phyloP scores from a whole-genome alignment of 805 yeast species.

The Kuraishia cidri region DNA sequence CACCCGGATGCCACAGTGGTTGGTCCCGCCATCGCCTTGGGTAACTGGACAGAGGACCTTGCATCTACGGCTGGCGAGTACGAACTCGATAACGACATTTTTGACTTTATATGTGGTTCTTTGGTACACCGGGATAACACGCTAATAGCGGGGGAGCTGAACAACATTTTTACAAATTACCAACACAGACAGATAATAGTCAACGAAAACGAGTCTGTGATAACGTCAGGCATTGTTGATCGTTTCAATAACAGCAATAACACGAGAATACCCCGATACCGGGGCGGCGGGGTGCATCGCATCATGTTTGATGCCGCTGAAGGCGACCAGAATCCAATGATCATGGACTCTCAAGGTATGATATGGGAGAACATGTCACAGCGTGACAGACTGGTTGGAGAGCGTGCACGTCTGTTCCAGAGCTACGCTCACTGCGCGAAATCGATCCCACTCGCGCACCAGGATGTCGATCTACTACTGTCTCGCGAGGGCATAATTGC shows the following conservation, averaged over 20 bases:
- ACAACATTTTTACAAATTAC: constrained; percentile 5
- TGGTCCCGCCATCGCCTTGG: no score
- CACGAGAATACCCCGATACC: background rate
- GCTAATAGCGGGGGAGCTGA: constrained; percentile 5
- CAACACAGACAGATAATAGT: constrained; percentile 7
- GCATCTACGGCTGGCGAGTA: constrained; percentile 7
- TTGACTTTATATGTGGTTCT: constrained; percentile 12
- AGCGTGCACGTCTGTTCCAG: constrained; percentile 11
- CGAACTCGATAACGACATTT: constrained; percentile 13
- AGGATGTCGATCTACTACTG: constrained; percentile 11
- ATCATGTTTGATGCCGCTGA: background rate
- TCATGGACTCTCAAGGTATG: constrained; percentile 20
- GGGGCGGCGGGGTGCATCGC: background rate
- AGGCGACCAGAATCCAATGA: background rate
- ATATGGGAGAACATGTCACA: constrained; percentile 14
- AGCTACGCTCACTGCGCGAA: constrained; percentile 14
- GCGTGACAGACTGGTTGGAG: constrained; percentile 10
- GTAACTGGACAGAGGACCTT: no score
- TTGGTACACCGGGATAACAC: constrained; percentile 7
- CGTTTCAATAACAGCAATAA: constrained; percentile 4
- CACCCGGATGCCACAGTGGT: no score
- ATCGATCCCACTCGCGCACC: constrained; percentile 12
- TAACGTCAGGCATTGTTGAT: constrained; percentile 5
- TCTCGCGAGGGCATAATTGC: background rate
- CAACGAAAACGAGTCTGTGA: constrained; percentile 4